Evolutionary conservation across 208 protist species (phyloP).

Genomic region (Leishmania martiniquensis): DNA sequence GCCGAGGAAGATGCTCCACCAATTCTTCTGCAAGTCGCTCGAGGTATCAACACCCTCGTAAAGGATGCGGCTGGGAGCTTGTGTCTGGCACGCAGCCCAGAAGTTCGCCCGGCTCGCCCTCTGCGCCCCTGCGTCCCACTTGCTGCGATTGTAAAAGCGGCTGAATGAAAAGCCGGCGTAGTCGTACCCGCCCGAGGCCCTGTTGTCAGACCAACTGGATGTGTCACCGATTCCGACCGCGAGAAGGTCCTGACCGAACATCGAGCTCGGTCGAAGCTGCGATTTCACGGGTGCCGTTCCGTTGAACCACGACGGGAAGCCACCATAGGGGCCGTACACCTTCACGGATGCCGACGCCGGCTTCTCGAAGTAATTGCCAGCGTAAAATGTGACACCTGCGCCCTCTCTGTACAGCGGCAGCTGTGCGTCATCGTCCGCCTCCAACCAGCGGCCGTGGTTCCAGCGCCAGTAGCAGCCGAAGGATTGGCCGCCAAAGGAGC

Average conservation of each 20-base stretch:
- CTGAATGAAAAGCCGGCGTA: slow-evolving; percentile 28
- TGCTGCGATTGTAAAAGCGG: slow-evolving; percentile 9
- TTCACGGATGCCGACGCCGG: not conserved
- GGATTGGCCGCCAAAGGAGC: not conserved
- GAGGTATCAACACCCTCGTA: slow-evolving; percentile 28
- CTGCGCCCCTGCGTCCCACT: slow-evolving; percentile 8
- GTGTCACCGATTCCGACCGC: slow-evolving; percentile 14
- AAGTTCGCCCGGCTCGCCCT: slow-evolving; percentile 16
- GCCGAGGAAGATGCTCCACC: slow-evolving; percentile 43
- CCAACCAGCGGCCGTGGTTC: slow-evolving; percentile 43
- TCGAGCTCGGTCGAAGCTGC: slow-evolving; percentile 20
- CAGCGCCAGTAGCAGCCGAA: slow-evolving; percentile 48
- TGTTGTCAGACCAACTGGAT: slow-evolving; percentile 41
- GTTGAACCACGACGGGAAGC: slow-evolving; percentile 24
- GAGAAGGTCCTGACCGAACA: slow-evolving; percentile 29
- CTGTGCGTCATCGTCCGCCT: slow-evolving; percentile 24
- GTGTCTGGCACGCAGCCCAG: slow-evolving; percentile 39
- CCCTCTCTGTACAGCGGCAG: slow-evolving; percentile 6
- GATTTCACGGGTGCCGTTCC: not conserved
- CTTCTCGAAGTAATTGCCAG: slow-evolving; percentile 25
- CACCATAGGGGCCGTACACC: not conserved
- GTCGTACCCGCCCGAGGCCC: slow-evolving; percentile 31
- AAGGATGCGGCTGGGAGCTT: slow-evolving; percentile 22
- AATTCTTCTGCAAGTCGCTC: slow-evolving; percentile 26
- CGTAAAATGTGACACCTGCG: slow-evolving; percentile 37